Base-by-base conservation (phyloP, 768 basidiomycete genomes). In the Ramaria rubella region DNA sequence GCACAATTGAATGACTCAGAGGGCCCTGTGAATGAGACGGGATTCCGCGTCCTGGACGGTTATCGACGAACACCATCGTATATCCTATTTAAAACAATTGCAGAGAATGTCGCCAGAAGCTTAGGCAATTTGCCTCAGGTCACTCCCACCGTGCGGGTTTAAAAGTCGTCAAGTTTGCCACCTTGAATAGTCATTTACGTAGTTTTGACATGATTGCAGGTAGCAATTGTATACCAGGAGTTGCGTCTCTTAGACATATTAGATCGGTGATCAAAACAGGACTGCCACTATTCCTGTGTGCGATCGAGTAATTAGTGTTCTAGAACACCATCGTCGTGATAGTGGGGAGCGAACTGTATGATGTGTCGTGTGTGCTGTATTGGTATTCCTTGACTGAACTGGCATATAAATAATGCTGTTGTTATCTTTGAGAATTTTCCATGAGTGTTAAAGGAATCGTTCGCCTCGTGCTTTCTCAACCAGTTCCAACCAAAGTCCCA, bases 11-110 rank as follows among this genome's bases (percentile, higher is more conserved):
- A 56, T 24, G 8, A n/a, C n/a, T n/a, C n/a, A n/a, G 55, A 42
- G 43, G 65, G 45, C n/a, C 24, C 57, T 15, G 29, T 63, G 53
- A 6, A 63, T 24, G 65, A 60, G 45, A 62, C 62, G 43, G 68
- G 71, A 57, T 85, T 83, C 64, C 72, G 67, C 15, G 69, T 94
- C 57, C 68, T 89, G 56, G 70, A 74, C 56, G 72, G 75, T 62
- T 95, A 95, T 68, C 62, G 73, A 64, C 70, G 69, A 62, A 95
- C 93, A 29, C 71, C 83, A 12, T 87, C 90, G 2, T 80, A 81
- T 40, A 78, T 75, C 67, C 67, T 93, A 21, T 93, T 95, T 70
- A 67, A 71, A 61, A 69, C 65, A 14, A 86, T 95, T 55, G 73
- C 78, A 29, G 72, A 72, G 44, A 70, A 73, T 19, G 61, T 81